A percentile compares a stretch with the other conserved stretches of the same genome.
phyloP scores from a whole-genome alignment of 2,329 filamentous ascomycete genomes.

The Fusarium equiseti region DNA sequence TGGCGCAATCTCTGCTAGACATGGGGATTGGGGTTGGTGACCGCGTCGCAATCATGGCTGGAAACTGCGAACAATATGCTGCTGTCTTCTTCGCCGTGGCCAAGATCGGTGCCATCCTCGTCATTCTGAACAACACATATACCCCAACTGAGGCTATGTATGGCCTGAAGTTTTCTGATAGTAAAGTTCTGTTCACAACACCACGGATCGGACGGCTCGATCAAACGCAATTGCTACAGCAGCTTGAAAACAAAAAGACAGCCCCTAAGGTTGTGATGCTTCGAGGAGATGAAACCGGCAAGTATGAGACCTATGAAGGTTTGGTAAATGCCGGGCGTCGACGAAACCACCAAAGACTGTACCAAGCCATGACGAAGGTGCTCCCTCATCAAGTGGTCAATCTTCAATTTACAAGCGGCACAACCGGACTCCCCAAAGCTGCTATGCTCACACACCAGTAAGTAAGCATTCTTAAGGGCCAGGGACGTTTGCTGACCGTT shows the following conservation, averaged over 20 bases:
- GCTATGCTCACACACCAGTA: constrained; percentile 80
- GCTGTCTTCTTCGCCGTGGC: constrained; percentile 80
- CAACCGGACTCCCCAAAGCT: constrained; percentile 78
- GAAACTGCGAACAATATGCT: constrained; percentile 86
- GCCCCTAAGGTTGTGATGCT: constrained; percentile 69
- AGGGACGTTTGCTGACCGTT: constrained; percentile 12
- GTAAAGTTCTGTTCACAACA: constrained; percentile 79
- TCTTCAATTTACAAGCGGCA: constrained; percentile 81
- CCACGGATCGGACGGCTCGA: constrained; percentile 74
- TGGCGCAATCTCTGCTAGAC: constrained; percentile 75
- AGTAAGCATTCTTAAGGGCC: constrained; percentile 39
- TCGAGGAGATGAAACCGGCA: constrained; percentile 61
- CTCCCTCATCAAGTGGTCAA: constrained; percentile 77
- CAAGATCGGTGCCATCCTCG: constrained; percentile 74
- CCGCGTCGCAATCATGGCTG: constrained; percentile 79
- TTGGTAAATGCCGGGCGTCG: constrained; percentile 65
- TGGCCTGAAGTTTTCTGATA: constrained; percentile 77
- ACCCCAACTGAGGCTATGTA: constrained; percentile 79
- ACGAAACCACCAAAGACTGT: constrained; percentile 63
- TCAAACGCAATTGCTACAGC: constrained; percentile 69
- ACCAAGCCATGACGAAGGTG: constrained; percentile 66
- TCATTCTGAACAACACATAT: constrained; percentile 87
- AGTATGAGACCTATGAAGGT: constrained; percentile 70
- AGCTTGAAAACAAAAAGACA: constrained; percentile 61
- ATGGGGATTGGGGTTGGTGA: constrained; percentile 77